Percentiles rank a stretch among this genome's conserved stretches.
Conservation (phyloP, 129 eudicot species). For the Flaveria brownii region DNA sequence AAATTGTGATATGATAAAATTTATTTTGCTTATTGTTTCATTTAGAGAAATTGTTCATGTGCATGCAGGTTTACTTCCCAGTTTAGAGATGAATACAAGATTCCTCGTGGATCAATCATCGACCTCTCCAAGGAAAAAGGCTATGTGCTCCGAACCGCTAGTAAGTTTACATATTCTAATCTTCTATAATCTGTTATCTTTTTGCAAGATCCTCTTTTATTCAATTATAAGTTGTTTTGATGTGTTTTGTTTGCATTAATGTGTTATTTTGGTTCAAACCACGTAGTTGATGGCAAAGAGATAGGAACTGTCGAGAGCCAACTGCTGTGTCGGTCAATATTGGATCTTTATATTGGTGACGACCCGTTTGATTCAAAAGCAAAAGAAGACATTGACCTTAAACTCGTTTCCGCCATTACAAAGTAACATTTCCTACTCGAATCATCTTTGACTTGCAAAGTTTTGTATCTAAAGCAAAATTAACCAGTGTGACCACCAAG, state of each 20-base stretch:
- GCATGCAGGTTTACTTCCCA: slow-evolving; percentile 78
- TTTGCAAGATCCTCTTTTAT: not conserved
- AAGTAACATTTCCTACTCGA: slow-evolving; percentile 33
- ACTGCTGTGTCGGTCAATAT: slow-evolving; percentile 68
- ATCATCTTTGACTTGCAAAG: slow-evolving; percentile 16
- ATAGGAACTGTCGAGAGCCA: slow-evolving; percentile 89
- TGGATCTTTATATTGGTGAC: slow-evolving; percentile 85
- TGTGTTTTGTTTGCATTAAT: not conserved
- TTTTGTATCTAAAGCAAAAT: slow-evolving; percentile 25
- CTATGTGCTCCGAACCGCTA: slow-evolving; percentile 68
- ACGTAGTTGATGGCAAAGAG: slow-evolving; percentile 87
- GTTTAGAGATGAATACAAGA: slow-evolving; percentile 79
- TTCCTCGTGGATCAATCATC: slow-evolving; percentile 80
- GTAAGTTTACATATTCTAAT: slow-evolving; percentile 48
- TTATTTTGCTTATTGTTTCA: too few relatives aligned
- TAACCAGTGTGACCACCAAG: not conserved
- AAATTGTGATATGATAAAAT: not conserved
- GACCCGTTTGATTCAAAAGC: slow-evolving; percentile 86
- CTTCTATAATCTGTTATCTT: not conserved
- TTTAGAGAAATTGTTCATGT: not conserved
- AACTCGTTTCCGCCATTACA: slow-evolving; percentile 57
- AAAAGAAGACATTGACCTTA: slow-evolving; percentile 61
- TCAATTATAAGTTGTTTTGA: slow-evolving; percentile 5
- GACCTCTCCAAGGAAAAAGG: slow-evolving; percentile 80
- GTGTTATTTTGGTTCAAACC: slow-evolving; percentile 10